Evolutionary conservation across 2,329 filamentous ascomycete genomes (phyloP).

Genomic region (Trichoderma polysporum): DNA sequence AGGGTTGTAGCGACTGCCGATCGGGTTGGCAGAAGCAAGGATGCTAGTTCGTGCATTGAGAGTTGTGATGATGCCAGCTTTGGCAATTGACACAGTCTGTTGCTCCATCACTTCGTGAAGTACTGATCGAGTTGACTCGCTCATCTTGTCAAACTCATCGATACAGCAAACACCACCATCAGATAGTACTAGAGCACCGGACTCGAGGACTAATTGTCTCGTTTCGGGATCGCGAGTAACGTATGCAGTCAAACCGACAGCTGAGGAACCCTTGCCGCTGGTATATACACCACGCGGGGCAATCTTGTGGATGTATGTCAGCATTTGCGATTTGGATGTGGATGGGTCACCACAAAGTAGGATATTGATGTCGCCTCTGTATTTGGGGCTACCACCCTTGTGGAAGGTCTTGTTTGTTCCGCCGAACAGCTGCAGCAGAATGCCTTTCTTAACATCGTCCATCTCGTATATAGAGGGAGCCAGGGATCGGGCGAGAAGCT

Average conservation of each 20-base stretch:
- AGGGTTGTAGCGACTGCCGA: slow-evolving; percentile 96
- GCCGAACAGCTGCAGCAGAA: slow-evolving; percentile 92
- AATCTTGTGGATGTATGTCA: slow-evolving; percentile 96
- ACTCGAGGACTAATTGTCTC: slow-evolving; percentile 76
- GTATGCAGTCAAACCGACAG: slow-evolving; percentile 77
- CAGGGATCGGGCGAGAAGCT: slow-evolving; percentile 83
- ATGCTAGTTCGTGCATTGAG: slow-evolving; percentile 95
- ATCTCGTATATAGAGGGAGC: slow-evolving; percentile 96
- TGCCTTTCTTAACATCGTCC: slow-evolving; percentile 99
- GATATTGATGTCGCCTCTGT: slow-evolving; percentile 96
- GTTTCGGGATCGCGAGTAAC: slow-evolving; percentile 80
- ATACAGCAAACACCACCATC: slow-evolving; percentile 84
- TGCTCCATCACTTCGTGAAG: slow-evolving; percentile 90
- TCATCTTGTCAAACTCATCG: slow-evolving; percentile 86
- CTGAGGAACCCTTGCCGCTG: slow-evolving; percentile 77
- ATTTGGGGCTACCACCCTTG: slow-evolving; percentile 92
- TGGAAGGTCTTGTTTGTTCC: slow-evolving; percentile 98
- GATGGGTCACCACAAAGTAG: slow-evolving; percentile 96
- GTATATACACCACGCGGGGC: slow-evolving; percentile 85
- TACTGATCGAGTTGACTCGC: slow-evolving; percentile 72
- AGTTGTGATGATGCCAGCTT: slow-evolving; percentile 94
- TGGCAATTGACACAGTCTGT: slow-evolving; percentile 80
- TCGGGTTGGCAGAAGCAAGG: slow-evolving; percentile 94
- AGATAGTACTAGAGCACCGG: slow-evolving; percentile 74
- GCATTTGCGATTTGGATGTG: slow-evolving; percentile 90